Conservation (phyloP, 2,329 filamentous ascomycete species). For the Fusarium sororula region DNA sequence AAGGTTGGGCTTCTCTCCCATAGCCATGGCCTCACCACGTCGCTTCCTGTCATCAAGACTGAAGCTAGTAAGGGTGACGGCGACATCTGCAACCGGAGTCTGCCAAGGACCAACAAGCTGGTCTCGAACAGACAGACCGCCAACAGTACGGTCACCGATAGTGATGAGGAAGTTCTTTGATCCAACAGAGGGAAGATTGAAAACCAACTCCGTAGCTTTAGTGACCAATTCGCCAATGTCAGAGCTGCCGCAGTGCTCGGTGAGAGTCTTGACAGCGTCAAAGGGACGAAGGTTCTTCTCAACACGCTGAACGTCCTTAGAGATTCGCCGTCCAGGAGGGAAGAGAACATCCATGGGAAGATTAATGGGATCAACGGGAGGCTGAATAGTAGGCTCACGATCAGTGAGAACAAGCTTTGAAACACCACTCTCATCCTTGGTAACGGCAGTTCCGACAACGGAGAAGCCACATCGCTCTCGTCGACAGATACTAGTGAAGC, state of each 20-base stretch:
- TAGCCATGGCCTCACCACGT: conserved; percentile 95
- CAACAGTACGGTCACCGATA: conserved; percentile 91
- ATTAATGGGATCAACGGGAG: conserved; percentile 76
- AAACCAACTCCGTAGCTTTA: conserved; percentile 80
- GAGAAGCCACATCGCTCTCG: conserved; percentile 94
- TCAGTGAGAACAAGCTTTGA: conserved; percentile 83
- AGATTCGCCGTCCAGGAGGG: conserved; percentile 64
- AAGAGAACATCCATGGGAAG: conserved; percentile 90
- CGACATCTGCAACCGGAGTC: conserved; percentile 90
- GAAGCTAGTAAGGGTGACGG: conserved; percentile 87
- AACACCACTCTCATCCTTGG: conserved; percentile 68
- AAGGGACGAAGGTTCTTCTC: conserved; percentile 72
- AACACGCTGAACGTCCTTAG: conserved; percentile 41
- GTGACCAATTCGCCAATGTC: conserved; percentile 46
- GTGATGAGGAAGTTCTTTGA: conserved; percentile 98
- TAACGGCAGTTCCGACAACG: conserved; percentile 81
- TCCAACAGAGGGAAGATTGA: conserved; percentile 88
- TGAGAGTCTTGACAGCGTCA: conserved; percentile 72
- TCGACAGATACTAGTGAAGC: conserved; percentile 73
- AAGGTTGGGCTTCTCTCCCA: conserved; percentile 91
- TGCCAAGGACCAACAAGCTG: conserved; percentile 99
- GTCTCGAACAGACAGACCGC: conserved; percentile 86
- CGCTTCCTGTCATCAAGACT: conserved; percentile 70
- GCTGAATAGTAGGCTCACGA: conserved; percentile 77
- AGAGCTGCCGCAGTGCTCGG: conserved; percentile 67